Percentiles rank a stretch among this genome's conserved stretches.
Conservation (phyloP, 352 stramenopile genomes). For the Globisporangium alternatum region DNA sequence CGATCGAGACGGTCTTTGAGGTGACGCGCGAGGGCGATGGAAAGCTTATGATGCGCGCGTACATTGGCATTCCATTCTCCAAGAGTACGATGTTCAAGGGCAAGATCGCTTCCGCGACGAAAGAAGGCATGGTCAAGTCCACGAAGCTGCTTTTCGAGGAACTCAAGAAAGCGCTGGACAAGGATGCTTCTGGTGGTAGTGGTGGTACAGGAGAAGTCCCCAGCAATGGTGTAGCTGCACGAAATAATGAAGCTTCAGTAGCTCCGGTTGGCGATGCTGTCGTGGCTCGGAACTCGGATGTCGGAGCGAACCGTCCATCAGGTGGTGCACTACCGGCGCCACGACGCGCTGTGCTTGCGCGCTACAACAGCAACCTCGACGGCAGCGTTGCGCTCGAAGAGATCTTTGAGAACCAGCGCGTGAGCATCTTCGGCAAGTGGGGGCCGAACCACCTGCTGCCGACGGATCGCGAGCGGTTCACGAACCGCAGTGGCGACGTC, state of each 20-base stretch:
- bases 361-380: slow-evolving; percentile 69
- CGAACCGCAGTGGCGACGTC: slow-evolving; percentile 76
- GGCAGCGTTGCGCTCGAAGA: slow-evolving; percentile 78
- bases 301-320: slow-evolving; percentile 18
- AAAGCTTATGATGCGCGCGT: slow-evolving; percentile 45
- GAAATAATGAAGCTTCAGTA: background rate
- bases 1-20: slow-evolving; percentile 61
- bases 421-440: slow-evolving; percentile 88
- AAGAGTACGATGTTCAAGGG: slow-evolving; percentile 85
- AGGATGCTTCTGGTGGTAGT: slow-evolving; percentile 15
- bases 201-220: background rate
- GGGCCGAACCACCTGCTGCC: slow-evolving; percentile 79
- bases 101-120: slow-evolving; percentile 75
- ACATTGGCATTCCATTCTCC: slow-evolving; percentile 69
- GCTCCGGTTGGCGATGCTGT: background rate
- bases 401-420: slow-evolving; percentile 87
- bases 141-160: slow-evolving; percentile 55
- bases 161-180: slow-evolving; percentile 39
- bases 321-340: slow-evolving; percentile 5
- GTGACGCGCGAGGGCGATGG: slow-evolving; percentile 42
- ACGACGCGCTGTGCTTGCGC: slow-evolving; percentile 33
- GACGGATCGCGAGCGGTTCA: slow-evolving; percentile 77
- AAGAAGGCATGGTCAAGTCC: slow-evolving; percentile 63
- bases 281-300: slow-evolving; percentile 8
- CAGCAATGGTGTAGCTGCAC: background rate